Conservation (phyloP, 768 basidiomycete genomes). For the Cytidiella melzeri region DNA sequence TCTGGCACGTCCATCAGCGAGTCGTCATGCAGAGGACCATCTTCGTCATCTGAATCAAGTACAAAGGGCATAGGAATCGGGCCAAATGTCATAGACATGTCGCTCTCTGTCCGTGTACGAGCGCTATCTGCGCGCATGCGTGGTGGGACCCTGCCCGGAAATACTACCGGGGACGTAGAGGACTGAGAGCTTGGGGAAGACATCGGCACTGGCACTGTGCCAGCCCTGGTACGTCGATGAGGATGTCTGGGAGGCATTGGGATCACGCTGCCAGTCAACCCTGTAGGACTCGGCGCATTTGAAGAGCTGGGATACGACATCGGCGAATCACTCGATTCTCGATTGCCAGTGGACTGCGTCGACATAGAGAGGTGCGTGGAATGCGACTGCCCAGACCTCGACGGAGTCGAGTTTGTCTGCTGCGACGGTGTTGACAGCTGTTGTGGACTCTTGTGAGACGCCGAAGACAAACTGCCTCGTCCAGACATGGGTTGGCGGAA, state of each 20-base stretch:
- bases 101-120: conserved; percentile 22
- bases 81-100: conserved; percentile 21
- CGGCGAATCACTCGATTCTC: conserved; percentile 55
- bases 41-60: conserved; percentile 23
- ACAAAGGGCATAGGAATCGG: conserved; percentile 15
- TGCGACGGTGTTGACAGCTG: conserved; percentile 9
- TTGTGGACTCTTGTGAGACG: conserved; percentile 20
- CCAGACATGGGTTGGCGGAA: conserved; percentile 44
- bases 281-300: conserved; percentile 18
- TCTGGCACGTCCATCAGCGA: conserved; percentile 34
- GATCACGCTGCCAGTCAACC: conserved; percentile 26
- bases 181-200: conserved; percentile 27
- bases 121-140: conserved; percentile 18
- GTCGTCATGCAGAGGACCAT: conserved; percentile 21
- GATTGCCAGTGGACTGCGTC: conserved; percentile 56
- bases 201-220: conserved; percentile 28
- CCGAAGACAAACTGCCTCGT: conserved; percentile 27
- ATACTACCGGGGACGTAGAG: conserved; percentile 27
- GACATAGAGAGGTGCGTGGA: conserved; percentile 31
- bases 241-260: conserved; percentile 48
- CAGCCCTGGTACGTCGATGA: conserved; percentile 33
- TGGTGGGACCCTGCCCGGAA: conserved; percentile 24
- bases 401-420: conserved; percentile 24
- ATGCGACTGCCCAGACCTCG: conserved; percentile 24
- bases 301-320: conserved; percentile 35